Base-by-base conservation (phyloP, 495 filamentous ascomycete species). In the Talaromyces proteolyticus region DNA sequence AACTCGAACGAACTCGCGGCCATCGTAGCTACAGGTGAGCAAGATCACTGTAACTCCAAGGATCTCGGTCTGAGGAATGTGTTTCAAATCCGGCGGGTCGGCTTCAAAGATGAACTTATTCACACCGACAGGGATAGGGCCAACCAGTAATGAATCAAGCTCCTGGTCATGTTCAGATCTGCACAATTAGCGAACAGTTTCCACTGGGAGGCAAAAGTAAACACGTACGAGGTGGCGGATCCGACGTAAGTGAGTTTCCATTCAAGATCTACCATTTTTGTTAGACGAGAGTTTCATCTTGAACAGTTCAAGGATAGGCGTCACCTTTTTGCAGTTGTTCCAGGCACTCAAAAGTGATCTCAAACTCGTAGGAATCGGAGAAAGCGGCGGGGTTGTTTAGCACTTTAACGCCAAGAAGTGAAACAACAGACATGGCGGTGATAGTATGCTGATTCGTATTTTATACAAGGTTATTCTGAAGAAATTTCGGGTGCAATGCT, bases 171-270 rank as follows among this genome's bases (percentile, higher is more conserved):
- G 90, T 64, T 96, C 88, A 62, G 91, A 89, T 24, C 89, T 94
- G 54, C 40, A 44, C 16, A 16, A 62, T 43, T 61, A 60, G 69
- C 53, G 59, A 50, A 36, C 39, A 44, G n/a, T 51, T 26, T 18
- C 14, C 2, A 39, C 22, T 46, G 54, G 56, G 26, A 29, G 41
- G 49, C 39, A 11, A 39, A 38, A 34, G 34, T 19, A 47, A n/a
- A 38, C 25, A 74, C 84, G 72, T 80, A 95, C 84, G 91, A 96
- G 51, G 90, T 95, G 38, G 93, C 93, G 57, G 93, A 98, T 57
- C 93, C 93, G 62, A 98, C 93, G 61, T 98, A 98, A 63, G 91
- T 97, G 58, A 98, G 76, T 68, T 97, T 97, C 92, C 93, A 98
- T 73, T 98, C 93, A 54, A 98, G 81, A 75, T 98, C 93, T 96